Evolutionary conservation across 2,329 filamentous ascomycete genomes (phyloP).

Genomic region (Aspergillus tanneri): DNA sequence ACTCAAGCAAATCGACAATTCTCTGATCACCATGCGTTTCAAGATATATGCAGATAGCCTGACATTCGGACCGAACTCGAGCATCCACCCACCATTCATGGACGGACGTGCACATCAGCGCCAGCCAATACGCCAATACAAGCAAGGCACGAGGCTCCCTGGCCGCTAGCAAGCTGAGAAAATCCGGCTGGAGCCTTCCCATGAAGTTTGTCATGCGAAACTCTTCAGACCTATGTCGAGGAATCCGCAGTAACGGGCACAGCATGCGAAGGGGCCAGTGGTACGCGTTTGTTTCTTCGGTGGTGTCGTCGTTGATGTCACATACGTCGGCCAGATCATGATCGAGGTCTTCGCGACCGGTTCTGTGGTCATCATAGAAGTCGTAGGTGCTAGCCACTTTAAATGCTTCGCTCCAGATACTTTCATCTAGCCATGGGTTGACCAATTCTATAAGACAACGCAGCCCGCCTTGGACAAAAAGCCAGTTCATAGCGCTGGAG

Average conservation of each 20-base stretch:
- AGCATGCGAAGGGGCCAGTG: constrained; percentile 6
- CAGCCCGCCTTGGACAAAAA: background rate
- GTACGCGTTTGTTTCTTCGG: constrained; percentile 2
- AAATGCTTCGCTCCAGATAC: constrained; percentile 2
- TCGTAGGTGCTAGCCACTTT: background rate
- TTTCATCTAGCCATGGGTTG: background rate
- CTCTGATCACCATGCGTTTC: background rate
- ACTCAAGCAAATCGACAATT: background rate
- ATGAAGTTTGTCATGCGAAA: background rate
- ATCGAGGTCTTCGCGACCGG: constrained; percentile 1
- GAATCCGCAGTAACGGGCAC: background rate
- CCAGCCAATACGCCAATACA: constrained; percentile 1
- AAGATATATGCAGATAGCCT: constrained; percentile 7
- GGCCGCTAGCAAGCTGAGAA: background rate
- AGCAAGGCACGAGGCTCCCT: too few species aligned
- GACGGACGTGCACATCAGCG: constrained; percentile 1
- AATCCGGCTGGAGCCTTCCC: background rate
- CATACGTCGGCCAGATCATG: background rate
- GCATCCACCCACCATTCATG: constrained; percentile 3
- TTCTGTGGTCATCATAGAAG: background rate
- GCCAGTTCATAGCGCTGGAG: background rate
- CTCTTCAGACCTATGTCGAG: background rate
- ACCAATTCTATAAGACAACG: background rate
- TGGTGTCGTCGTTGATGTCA: background rate
- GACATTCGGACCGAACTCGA: too few species aligned